Evolutionary conservation across 2,329 filamentous ascomycete genomes (phyloP), one percentile per base, ranked within the genome.

Genomic region (Colletotrichum sp.): DNA sequence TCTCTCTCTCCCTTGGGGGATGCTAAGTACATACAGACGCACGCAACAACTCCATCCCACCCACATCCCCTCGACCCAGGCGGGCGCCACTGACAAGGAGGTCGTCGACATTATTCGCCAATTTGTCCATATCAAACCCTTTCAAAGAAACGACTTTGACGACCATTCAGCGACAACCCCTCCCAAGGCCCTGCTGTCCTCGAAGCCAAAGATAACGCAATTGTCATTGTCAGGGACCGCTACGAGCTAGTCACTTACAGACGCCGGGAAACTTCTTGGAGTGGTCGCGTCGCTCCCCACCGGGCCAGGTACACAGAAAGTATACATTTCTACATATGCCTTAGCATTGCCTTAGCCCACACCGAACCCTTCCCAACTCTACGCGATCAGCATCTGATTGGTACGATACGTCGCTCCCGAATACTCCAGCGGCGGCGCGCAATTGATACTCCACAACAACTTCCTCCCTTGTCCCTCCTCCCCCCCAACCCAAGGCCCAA

Each of bases 371-470:
- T 68, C 67, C 77, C 78, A 72, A 81, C 75, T 68, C 69, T 73
- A 82, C 81, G 82, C 82, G 81, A 81, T 82, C 80, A 68, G 70
- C 64, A 76, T 79, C 80, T 79, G 80, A 83, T 84, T 83, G 82
- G 82, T 73, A 81, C 80, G 82, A 83, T 83, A 82, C 74, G 73
- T 76, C 65, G 60, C 75, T 76, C 55, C 65, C 60, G 44, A 76
- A 67, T 49, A 68, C 52, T 76, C 75, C 60, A 75, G 75, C 74
- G 66, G n/a, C 74, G 62, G 59, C 59, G 71, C 60, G 26, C 79
- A 74, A 65, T 68, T 72, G 70, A 71, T 44, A 55, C 68, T 71
- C 72, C 73, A 74, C 75, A 64, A 30, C 52, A 69, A 49, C 62
- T 55, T 39, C 34, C 34, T 66, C 64, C 67, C 64, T 77, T 74